phyloP scores from a whole-genome alignment of 2,329 filamentous ascomycete species.

The Aspergillus caelatus region DNA sequence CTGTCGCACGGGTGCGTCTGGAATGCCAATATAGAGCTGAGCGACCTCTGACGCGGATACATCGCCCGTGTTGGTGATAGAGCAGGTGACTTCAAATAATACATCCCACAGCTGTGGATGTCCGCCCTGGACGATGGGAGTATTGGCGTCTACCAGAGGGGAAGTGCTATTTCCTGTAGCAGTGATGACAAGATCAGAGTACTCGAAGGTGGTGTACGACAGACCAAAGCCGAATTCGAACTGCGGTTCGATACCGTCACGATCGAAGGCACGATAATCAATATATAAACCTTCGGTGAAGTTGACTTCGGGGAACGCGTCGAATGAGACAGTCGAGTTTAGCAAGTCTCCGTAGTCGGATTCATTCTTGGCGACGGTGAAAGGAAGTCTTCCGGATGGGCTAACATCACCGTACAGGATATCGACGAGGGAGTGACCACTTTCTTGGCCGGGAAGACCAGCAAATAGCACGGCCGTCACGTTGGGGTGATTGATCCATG shows the following conservation, averaged over 20 bases:
- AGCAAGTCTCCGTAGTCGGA: conserved; percentile 54
- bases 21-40: conserved; percentile 59
- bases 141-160: conserved; percentile 50
- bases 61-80: conserved; percentile 55
- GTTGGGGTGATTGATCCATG: conserved; percentile 64
- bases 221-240: conserved; percentile 14
- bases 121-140: conserved; percentile 4
- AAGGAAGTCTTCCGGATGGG: conserved; percentile 42
- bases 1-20: conserved; percentile 35
- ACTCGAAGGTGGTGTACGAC: conserved; percentile 57
- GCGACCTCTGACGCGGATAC: conserved; percentile 54
- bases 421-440: conserved; percentile 57
- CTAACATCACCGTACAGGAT: conserved; percentile 57
- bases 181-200: conserved; percentile 47
- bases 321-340: background rate
- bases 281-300: conserved; percentile 8
- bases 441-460: conserved; percentile 65
- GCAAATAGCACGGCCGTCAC: conserved; percentile 66
- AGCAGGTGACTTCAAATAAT: conserved; percentile 45
- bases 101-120: conserved; percentile 9
- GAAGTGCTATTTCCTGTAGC: conserved; percentile 17
- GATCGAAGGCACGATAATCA: background rate
- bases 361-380: conserved; percentile 60
- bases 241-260: background rate
- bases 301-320: conserved; percentile 1